phyloP scores from a whole-genome alignment of 345 rosid genomes.

The Kandelia obovata region DNA sequence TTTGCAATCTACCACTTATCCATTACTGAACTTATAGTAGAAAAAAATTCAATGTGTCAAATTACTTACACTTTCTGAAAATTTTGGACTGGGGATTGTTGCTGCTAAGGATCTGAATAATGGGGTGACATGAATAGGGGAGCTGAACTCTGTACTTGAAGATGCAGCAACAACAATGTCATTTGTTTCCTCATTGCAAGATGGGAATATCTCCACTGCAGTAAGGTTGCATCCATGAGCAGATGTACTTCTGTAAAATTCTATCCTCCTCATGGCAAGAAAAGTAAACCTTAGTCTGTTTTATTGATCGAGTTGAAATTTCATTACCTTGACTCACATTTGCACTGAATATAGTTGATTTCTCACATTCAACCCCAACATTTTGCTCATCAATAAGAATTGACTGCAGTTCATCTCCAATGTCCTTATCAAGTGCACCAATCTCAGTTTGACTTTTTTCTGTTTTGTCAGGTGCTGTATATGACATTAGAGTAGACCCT shows the following conservation, averaged over 20 bases:
- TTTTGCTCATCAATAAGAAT: conserved; percentile 25
- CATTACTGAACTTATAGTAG: conserved; percentile 1
- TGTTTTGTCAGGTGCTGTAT: conserved; percentile 37
- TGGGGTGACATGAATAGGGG: conserved; percentile 87
- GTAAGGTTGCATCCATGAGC: conserved; percentile 19
- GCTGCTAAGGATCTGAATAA: conserved; percentile 97
- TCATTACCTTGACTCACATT: conserved; percentile 46
- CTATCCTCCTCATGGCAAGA: background rate
- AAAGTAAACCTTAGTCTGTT: conserved; percentile 5
- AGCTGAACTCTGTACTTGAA: conserved; percentile 54
- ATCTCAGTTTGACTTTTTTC: conserved; percentile 43
- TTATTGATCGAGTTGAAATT: conserved; percentile 1
- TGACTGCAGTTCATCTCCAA: conserved; percentile 27
- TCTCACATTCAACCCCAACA: conserved; percentile 31
- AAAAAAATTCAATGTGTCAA: conserved; percentile 7
- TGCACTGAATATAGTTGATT: conserved; percentile 37
- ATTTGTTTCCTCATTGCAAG: conserved; percentile 39
- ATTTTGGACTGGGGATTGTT: conserved; percentile 92
- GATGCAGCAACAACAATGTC: conserved; percentile 43
- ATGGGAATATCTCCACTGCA: conserved; percentile 41
- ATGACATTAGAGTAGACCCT: conserved; percentile 60
- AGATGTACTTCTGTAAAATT: background rate
- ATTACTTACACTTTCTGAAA: conserved; percentile 93
- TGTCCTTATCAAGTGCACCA: conserved; percentile 36
- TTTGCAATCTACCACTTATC: background rate